Evolutionary conservation across 352 stramenopile species (phyloP).

Genomic region (Peronospora tabacina): DNA sequence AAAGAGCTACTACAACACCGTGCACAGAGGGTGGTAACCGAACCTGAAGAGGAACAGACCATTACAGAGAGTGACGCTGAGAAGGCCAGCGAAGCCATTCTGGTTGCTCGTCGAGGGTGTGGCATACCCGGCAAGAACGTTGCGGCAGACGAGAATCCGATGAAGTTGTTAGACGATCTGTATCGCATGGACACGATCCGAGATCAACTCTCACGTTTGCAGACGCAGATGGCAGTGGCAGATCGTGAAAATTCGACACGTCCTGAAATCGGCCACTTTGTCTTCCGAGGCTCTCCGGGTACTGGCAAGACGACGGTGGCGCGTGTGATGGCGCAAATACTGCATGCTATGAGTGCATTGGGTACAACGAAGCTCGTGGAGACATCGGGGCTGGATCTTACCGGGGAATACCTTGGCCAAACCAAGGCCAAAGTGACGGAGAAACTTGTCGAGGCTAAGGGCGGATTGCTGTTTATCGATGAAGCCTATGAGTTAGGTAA

Average conservation of each 20-base stretch:
- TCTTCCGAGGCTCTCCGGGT: conserved; percentile 84
- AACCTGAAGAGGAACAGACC: conserved; percentile 41
- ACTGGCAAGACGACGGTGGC: conserved; percentile 90
- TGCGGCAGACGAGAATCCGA: conserved; percentile 34
- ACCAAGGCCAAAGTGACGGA: conserved; percentile 83
- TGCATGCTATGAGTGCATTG: conserved; percentile 90
- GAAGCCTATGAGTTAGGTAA: conserved; percentile 84
- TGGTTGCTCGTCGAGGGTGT: conserved; percentile 26
- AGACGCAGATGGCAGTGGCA: conserved; percentile 52
- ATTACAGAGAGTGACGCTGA: conserved; percentile 44
- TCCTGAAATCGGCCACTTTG: conserved; percentile 72
- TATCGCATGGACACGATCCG: conserved; percentile 62
- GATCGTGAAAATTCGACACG: conserved; percentile 48
- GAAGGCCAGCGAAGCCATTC: conserved; percentile 25
- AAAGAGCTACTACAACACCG: conserved; percentile 32
- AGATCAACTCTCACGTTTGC: conserved; percentile 40
- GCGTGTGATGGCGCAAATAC: conserved; percentile 88
- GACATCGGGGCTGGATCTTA: conserved; percentile 78
- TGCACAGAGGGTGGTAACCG: conserved; percentile 43
- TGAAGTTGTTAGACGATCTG: conserved; percentile 44
- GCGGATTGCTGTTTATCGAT: conserved; percentile 90
- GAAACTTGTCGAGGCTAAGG: conserved; percentile 83
- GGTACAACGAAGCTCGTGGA: conserved; percentile 89
- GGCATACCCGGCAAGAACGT: conserved; percentile 34
- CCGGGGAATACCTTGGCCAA: conserved; percentile 84